Evolutionary conservation across 2,329 filamentous ascomycete species (phyloP), one percentile per base, ranked within the genome.

Genomic region (Diaporthe batatas): DNA sequence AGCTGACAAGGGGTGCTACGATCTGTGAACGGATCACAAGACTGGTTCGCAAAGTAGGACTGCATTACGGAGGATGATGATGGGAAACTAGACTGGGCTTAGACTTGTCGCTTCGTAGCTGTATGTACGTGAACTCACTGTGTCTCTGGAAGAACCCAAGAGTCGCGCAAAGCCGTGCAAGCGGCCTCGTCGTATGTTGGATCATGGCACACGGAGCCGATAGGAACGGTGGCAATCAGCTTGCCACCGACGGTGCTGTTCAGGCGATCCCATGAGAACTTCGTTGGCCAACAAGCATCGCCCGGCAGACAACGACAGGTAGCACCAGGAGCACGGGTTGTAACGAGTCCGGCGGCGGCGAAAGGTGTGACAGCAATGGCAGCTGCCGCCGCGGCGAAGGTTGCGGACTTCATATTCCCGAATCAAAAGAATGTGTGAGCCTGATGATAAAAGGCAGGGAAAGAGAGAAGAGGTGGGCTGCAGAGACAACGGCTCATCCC

Each of bases 271-370:
- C 87, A 90, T 23, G 78, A 77, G 21, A 75, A 42, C 3, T 70
- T 25, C 1, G 80, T 79, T 0, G 88, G 88, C 88, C 88, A 90
- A 77, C 84, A 86, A 3, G 75, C 21, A 68, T 89, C 86, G 12
- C 83, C 83, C 1, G 44, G 44, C 29, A 65, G 44, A 36, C 29
- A 65, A 65, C 32, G 62, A 25, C 62, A 65, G 36, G 29, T 25
- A n/a, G 62, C 29, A 11, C 3, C 29, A 51, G 62, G 5, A 65
- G 62, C 62, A 51, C 62, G 62, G 14, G 12, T 25, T 25, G 29
- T 25, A 44, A 65, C 23, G n/a, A 65, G 62, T 16, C 62, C 62
- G 2, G 62, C 62, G n/a, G 62, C 62, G 25, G 29, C 29, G 21
- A 65, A 64, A 12, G 59, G 59, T 25, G 59, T 16, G 25, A 14